Conservation (phyloP, 129 eudicot genomes). For the Flaveria ramosissima region DNA sequence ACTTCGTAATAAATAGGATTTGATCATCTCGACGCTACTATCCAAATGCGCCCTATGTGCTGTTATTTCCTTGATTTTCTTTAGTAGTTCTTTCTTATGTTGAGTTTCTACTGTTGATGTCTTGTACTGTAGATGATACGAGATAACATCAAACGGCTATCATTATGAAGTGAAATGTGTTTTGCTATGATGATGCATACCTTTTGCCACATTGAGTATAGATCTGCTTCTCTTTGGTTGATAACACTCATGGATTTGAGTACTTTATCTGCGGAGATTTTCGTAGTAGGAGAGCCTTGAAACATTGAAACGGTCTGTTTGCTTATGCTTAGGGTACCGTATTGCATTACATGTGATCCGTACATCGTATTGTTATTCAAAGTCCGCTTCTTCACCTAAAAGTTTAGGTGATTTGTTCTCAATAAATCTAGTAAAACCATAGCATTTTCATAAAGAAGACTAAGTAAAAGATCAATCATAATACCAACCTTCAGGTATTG, state of each 20-base stretch:
- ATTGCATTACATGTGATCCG: slow-evolving; percentile 94
- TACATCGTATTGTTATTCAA: slow-evolving; percentile 44
- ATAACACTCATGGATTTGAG: slow-evolving; percentile 40
- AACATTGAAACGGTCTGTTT: slow-evolving; percentile 56
- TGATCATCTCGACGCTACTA: slow-evolving; percentile 14
- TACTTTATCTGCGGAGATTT: slow-evolving; percentile 39
- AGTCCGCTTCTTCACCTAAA: slow-evolving; percentile 70
- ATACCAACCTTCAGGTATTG: slow-evolving; percentile 60
- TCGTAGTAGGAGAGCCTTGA: slow-evolving; percentile 65
- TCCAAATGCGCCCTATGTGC: slow-evolving; percentile 33
- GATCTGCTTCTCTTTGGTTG: slow-evolving; percentile 79
- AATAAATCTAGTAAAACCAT: slow-evolving; percentile 9
- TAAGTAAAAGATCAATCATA: background rate
- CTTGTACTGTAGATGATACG: slow-evolving; percentile 18
- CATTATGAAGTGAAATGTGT: background rate
- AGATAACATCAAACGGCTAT: background rate
- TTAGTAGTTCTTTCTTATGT: slow-evolving; percentile 20
- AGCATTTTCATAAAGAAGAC: background rate
- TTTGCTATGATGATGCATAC: slow-evolving; percentile 29
- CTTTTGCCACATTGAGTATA: slow-evolving; percentile 63
- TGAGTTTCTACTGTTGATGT: background rate
- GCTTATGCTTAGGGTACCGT: slow-evolving; percentile 58
- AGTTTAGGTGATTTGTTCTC: slow-evolving; percentile 19
- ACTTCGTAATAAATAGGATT: slow-evolving; percentile 8
- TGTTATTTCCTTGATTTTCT: slow-evolving; percentile 31